phyloP scores from a whole-genome alignment of 805 yeast genomes.

The Yueomyces sp. region DNA sequence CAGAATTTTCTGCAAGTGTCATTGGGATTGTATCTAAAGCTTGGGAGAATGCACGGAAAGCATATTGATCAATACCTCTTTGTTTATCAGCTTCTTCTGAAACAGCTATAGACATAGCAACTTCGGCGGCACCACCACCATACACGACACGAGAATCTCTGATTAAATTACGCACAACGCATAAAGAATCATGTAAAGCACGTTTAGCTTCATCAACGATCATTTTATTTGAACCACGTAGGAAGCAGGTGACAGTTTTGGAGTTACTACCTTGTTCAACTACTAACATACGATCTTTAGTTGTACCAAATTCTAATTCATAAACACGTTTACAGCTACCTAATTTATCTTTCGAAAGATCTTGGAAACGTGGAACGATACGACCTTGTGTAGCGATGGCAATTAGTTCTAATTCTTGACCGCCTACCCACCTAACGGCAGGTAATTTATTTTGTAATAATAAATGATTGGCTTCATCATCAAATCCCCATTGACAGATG shows the following conservation, averaged over 20 bases:
- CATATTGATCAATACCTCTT: slow-evolving; percentile 94
- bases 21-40: slow-evolving; percentile 89
- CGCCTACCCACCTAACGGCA: slow-evolving; percentile 99
- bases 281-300: slow-evolving; percentile 89
- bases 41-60: slow-evolving; percentile 85
- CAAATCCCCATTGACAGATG: slow-evolving; percentile 99
- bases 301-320: slow-evolving; percentile 91
- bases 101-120: slow-evolving; percentile 84
- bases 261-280: slow-evolving; percentile 71
- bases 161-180: slow-evolving; percentile 93
- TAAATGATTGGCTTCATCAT: slow-evolving; percentile 94
- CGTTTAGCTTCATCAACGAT: slow-evolving; percentile 94
- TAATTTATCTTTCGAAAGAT: slow-evolving; percentile 63
- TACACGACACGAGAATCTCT: slow-evolving; percentile 91
- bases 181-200: slow-evolving; percentile 90
- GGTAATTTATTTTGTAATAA: slow-evolving; percentile 78
- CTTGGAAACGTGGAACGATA: slow-evolving; percentile 95
- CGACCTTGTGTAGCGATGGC: slow-evolving; percentile 97
- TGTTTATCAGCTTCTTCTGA: slow-evolving; percentile 84
- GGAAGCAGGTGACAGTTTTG: slow-evolving; percentile 81
- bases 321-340: slow-evolving; percentile 79
- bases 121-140: slow-evolving; percentile 99
- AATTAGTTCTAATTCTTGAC: slow-evolving; percentile 85
- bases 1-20: slow-evolving; percentile 94
- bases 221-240: slow-evolving; percentile 96